These are phyloP conservation scores for Physcomitrellopsis africana DNA, from an alignment of 225 moss, liverwort and hornwort genomes.

Conservation along the genomic window DNA sequence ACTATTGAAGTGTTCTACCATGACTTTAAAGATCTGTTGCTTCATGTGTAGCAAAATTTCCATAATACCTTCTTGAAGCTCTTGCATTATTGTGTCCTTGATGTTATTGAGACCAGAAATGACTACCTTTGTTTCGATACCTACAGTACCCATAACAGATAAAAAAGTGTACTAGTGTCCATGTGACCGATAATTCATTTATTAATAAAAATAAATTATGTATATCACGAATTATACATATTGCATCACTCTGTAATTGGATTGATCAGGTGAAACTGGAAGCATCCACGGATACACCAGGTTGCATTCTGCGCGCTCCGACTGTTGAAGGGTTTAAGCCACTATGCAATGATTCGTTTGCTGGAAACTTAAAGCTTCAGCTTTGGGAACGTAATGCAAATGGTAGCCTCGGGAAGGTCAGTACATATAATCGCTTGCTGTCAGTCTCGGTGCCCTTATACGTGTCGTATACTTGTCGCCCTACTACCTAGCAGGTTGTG, in stretches of 20 bases:
- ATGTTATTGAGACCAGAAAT: too few relatives aligned
- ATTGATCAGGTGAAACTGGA: conserved; percentile 63
- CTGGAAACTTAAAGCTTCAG: conserved; percentile 66
- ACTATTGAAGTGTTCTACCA: too few relatives aligned
- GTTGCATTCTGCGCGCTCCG: conserved; percentile 65
- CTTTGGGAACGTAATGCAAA: conserved; percentile 70
- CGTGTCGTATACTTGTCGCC: background rate
- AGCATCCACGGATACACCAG: conserved; percentile 52
- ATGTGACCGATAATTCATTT: too few relatives aligned
- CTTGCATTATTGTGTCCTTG: too few relatives aligned
- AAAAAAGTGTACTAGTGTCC: too few relatives aligned
- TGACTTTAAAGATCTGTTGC: too few relatives aligned
- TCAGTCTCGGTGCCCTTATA: background rate
- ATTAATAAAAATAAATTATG: too few relatives aligned
- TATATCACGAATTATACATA: too few relatives aligned
- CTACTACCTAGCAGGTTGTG: background rate
- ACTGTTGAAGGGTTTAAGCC: conserved; percentile 67
- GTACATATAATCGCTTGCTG: background rate
- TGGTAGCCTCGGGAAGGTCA: conserved; percentile 64
- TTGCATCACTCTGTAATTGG: background rate
- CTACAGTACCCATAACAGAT: too few relatives aligned
- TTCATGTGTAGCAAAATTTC: too few relatives aligned
- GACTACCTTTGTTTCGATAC: too few relatives aligned
- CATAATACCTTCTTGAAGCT: too few relatives aligned
- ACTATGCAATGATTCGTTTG: conserved; percentile 65